Percentiles rank a stretch among this genome's conserved stretches.
Conservation (phyloP, 2,329 filamentous ascomycete genomes). For the Xylariaceae sp. region DNA sequence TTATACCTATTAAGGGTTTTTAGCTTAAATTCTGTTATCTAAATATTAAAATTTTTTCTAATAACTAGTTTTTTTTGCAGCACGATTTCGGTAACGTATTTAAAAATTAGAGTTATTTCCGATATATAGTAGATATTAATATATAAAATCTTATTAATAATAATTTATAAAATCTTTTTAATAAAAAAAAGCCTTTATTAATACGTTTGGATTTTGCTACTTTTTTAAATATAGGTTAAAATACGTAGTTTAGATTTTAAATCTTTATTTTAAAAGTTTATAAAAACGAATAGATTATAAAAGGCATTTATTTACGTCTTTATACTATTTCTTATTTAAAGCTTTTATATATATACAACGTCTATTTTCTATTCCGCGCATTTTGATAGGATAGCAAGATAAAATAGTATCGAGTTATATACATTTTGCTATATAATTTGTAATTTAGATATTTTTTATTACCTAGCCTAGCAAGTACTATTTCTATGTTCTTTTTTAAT, state of each 20-base stretch:
- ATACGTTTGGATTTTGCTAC: not conserved
- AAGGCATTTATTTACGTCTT: constrained; percentile 4
- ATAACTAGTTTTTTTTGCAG: constrained; percentile 4
- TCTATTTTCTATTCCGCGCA: not conserved
- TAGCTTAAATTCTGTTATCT: constrained; percentile 3
- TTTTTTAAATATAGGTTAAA: constrained; percentile 6
- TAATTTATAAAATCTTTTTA: constrained; percentile 5
- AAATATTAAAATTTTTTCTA: constrained; percentile 5
- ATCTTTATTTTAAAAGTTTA: constrained; percentile 6
- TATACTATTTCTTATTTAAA: constrained; percentile 5
- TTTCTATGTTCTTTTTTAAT: no score
- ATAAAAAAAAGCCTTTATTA: not conserved
- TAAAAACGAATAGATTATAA: not conserved
- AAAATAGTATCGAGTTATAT: not conserved
- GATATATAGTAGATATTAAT: not conserved
- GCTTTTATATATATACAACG: constrained; percentile 5
- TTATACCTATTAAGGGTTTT: constrained; percentile 2
- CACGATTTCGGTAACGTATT: not conserved
- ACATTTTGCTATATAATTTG: not conserved
- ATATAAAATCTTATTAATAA: constrained; percentile 8
- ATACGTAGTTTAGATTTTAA: constrained; percentile 4
- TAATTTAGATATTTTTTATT: not conserved
- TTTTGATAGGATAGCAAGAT: not conserved
- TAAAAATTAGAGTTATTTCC: not conserved
- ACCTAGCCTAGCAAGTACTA: no score